Percentiles rank a stretch among this genome's conserved stretches.
These are phyloP conservation scores for Tolypocladium cylindrosporum DNA, from an alignment of 2,329 filamentous ascomycete genomes.

Conservation along the genomic window DNA sequence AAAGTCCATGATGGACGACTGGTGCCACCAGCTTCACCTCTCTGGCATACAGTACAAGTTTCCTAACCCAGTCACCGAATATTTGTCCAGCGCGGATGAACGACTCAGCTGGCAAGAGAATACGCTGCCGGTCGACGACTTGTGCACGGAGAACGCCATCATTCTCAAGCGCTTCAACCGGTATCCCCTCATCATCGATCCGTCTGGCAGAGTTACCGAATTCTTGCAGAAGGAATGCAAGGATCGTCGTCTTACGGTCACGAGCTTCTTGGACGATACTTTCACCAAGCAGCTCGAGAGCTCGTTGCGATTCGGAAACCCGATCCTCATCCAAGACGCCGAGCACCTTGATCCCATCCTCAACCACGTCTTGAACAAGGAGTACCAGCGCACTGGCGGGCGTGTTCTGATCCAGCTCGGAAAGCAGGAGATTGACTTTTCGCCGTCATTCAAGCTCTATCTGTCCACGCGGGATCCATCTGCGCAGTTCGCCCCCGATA, in stretches of 20 bases:
- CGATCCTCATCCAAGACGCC: constrained; percentile 95
- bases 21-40: constrained; percentile 83
- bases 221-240: constrained; percentile 94
- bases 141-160: constrained; percentile 98
- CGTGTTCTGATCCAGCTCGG: constrained; percentile 97
- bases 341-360: constrained; percentile 95
- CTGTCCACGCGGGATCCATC: constrained; percentile 94
- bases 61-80: constrained; percentile 91
- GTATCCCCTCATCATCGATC: constrained; percentile 96
- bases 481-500: constrained; percentile 87
- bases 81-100: constrained; percentile 92
- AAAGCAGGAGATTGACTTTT: constrained; percentile 98
- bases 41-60: constrained; percentile 93
- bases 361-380: constrained; percentile 98
- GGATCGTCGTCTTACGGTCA: constrained; percentile 86
- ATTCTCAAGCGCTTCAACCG: constrained; percentile 96
- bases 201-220: constrained; percentile 86
- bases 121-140: constrained; percentile 84
- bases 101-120: constrained; percentile 92
- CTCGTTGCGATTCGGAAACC: constrained; percentile 92
- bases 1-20: constrained; percentile 96
- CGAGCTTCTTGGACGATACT: constrained; percentile 94
- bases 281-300: constrained; percentile 98
- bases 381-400: constrained; percentile 96
- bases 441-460: constrained; percentile 89